Evolutionary conservation across 225 moss, liverwort and hornwort genomes (phyloP).

Genomic region (Anthoceros angustus): DNA sequence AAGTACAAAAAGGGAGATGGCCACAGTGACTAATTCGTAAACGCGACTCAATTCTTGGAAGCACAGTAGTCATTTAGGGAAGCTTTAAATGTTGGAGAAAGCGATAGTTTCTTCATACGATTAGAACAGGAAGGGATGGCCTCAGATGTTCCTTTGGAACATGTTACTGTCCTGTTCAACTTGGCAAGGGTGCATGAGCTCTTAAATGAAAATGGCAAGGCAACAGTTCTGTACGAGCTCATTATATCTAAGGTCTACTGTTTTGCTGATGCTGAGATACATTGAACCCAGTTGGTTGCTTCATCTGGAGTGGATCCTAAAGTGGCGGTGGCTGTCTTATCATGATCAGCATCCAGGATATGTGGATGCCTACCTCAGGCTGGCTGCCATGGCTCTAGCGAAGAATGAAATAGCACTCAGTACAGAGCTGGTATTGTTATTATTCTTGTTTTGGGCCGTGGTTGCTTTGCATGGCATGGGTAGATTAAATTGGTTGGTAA

Average conservation of each 20-base stretch:
- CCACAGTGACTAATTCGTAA: too few relatives aligned
- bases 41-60: too few relatives aligned
- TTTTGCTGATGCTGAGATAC: neutral
- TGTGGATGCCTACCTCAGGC: conserved; percentile 77
- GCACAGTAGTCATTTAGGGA: conserved; percentile 70
- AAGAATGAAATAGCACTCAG: conserved; percentile 57
- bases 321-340: neutral
- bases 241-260: conserved; percentile 68
- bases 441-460: neutral
- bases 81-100: conserved; percentile 58
- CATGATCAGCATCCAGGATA: conserved; percentile 57
- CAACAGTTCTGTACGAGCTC: conserved; percentile 70
- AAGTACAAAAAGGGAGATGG: too few relatives aligned
- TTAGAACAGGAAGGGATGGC: conserved; percentile 59
- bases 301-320: conserved; percentile 3
- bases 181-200: conserved; percentile 80
- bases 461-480: neutral
- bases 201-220: conserved; percentile 80
- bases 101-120: conserved; percentile 36
- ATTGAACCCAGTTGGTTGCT: neutral
- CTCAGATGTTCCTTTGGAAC: conserved; percentile 75
- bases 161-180: conserved; percentile 85
- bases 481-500: neutral
- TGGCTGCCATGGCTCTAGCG: conserved; percentile 81
- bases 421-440: conserved; percentile 36